Evolutionary conservation across 805 yeast species (phyloP).

Genomic region (Zygosaccharomyces siamensis): DNA sequence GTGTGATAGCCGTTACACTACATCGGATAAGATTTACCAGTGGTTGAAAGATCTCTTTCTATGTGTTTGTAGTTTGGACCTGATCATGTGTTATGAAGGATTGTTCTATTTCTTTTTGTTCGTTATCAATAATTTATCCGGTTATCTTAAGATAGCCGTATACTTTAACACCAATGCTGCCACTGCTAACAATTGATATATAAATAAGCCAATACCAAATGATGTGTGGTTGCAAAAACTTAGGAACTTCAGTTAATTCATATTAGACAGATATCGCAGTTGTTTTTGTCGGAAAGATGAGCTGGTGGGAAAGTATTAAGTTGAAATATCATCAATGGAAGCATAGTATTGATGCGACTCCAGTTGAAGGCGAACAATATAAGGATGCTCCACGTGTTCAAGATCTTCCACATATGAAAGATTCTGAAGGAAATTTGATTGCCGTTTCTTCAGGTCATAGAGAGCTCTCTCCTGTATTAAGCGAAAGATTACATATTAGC

Average conservation of each 20-base stretch:
- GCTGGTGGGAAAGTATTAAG: constrained; percentile 17
- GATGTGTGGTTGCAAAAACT: not conserved
- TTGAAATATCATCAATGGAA: constrained; percentile 18
- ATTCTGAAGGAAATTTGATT: constrained; percentile 24
- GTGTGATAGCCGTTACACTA: constrained; percentile 27
- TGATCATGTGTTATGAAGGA: no score
- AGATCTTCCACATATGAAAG: constrained; percentile 27
- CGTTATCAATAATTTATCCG: no score
- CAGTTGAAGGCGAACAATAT: constrained; percentile 26
- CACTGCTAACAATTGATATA: not conserved
- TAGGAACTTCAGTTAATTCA: not conserved
- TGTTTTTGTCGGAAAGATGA: constrained; percentile 2
- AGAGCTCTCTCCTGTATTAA: constrained; percentile 24
- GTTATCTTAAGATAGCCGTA: no score
- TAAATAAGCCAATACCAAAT: not conserved
- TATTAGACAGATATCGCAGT: no score
- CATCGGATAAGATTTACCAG: constrained; percentile 16
- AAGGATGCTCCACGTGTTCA: constrained; percentile 21
- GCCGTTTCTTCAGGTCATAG: constrained; percentile 30
- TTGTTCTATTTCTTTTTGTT: no score
- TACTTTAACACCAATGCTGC: no score
- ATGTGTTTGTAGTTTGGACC: no score
- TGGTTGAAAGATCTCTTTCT: not conserved
- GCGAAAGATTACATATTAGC: constrained; percentile 20
- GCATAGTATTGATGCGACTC: constrained; percentile 21